phyloP scores from a whole-genome alignment of 1,139 yeast species.

The Hyphopichia burtonii region DNA sequence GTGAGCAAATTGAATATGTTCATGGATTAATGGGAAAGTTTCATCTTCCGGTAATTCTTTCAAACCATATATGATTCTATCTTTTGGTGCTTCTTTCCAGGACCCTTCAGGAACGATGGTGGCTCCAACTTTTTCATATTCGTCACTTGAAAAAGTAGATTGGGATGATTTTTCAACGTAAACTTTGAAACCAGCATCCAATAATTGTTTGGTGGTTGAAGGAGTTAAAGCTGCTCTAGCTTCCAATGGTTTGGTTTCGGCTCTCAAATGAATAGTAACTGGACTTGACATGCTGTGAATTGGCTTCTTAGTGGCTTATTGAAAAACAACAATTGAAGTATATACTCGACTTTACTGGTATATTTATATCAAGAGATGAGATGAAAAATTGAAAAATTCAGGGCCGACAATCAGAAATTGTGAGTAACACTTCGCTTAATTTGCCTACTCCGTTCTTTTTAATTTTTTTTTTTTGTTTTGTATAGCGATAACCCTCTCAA shows the following conservation, averaged over 20 bases:
- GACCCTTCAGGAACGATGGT: constrained; percentile 88
- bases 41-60: constrained; percentile 93
- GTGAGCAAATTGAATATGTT: constrained; percentile 97
- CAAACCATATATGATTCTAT: constrained; percentile 86
- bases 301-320: no score
- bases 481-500: not conserved
- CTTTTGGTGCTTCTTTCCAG: constrained; percentile 88
- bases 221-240: constrained; percentile 98
- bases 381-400: not conserved
- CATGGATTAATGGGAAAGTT: constrained; percentile 87
- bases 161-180: constrained; percentile 85
- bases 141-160: constrained; percentile 72
- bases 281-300: constrained; percentile 17
- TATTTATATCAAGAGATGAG: not conserved
- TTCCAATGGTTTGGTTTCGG: constrained; percentile 95
- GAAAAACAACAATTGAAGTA: no score
- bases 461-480: not conserved
- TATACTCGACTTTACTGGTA: not conserved
- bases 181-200: constrained; percentile 85
- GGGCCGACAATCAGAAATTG: not conserved
- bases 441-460: not conserved
- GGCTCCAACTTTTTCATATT: constrained; percentile 81
- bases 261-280: constrained; percentile 78
- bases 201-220: constrained; percentile 74
- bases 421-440: not conserved